A percentile compares a stretch with the other conserved stretches of the same genome.
Conservation (phyloP, 441 rosid species). For the Sinapis alba region DNA sequence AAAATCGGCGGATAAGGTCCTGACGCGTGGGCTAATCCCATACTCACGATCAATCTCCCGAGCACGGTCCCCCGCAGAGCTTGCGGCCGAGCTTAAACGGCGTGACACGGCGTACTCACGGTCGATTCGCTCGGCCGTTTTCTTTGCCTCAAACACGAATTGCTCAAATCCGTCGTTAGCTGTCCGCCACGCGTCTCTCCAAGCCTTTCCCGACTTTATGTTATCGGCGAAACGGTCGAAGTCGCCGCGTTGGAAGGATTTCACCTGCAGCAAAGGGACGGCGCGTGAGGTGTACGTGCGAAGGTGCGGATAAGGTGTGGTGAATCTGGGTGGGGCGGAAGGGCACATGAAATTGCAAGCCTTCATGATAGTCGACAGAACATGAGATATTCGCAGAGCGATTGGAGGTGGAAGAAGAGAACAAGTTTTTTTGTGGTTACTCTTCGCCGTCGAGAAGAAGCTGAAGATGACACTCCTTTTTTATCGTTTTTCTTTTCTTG, state of each 20-base stretch:
- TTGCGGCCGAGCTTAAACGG: conserved; percentile 56
- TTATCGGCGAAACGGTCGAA: conserved; percentile 68
- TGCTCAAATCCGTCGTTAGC: conserved; percentile 87
- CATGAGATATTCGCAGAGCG: conserved; percentile 28
- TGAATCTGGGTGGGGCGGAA: conserved; percentile 38
- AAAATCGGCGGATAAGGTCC: conserved; percentile 66
- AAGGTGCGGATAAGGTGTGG: conserved; percentile 23
- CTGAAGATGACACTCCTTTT: not conserved
- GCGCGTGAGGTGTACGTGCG: conserved; percentile 26
- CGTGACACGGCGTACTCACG: conserved; percentile 74
- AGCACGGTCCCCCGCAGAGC: conserved; percentile 63
- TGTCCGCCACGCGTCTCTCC: conserved; percentile 73
- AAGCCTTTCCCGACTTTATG: conserved; percentile 66
- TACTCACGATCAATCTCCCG: conserved; percentile 77
- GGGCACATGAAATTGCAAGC: conserved; percentile 29
- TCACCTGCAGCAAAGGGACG: conserved; percentile 27
- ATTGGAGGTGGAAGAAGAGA: not conserved
- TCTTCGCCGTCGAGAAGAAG: conserved; percentile 18
- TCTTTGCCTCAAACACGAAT: conserved; percentile 75
- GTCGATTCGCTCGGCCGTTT: conserved; percentile 79
- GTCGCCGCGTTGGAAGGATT: conserved; percentile 70
- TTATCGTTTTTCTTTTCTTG: not conserved
- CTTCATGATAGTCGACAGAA: conserved; percentile 31
- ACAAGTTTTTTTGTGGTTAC: not conserved
- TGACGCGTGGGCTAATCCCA: conserved; percentile 67